Evolutionary conservation across 2,329 filamentous ascomycete genomes (phyloP), one percentile per base, ranked within the genome.

Genomic region (Biscogniauxia marginata): DNA sequence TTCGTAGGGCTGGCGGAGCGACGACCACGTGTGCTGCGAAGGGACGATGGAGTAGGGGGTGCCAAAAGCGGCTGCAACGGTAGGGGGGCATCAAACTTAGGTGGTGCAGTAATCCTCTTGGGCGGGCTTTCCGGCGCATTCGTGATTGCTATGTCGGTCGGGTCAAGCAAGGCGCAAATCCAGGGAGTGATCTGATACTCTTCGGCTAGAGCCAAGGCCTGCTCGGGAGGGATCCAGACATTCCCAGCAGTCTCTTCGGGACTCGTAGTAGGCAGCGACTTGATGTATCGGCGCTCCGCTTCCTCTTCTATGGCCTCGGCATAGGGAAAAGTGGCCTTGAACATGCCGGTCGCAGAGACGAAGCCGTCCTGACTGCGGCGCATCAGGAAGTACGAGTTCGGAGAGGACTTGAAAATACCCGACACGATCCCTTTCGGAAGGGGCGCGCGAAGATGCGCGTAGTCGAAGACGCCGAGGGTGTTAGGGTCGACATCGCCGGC

Each of bases 311-410:
- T 76, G 19, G 81, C 77, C 59, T 88, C 84, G 46, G 90, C 88
- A 74, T 89, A 92, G 7, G 90, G 90, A 68, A 93, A 96, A 1
- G 89, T 89, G 30, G 90, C 91, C 77, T 95, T 95, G 82, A 93
- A 96, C 90, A 96, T 93, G 74, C 91, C 91, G 4, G 90, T 95
- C 9, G 90, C 90, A 62, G 89, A 93, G 56, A 96, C 85, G 73
- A 84, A 95, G 59, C 91, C 91, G 71, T 96, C 91, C 70, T 85
- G 85, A 74, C 90, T 93, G 66, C 90, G 88, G 74, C 91, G 87
- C 90, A 99, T 99, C 66, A 99, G 78, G 74, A 98, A 99, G 76
- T 99, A 99, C 65, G 91, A 95, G 72, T 91, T 91, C 4, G 95
- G 93, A 71, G 87, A 87, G 57, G 87, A 88, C 68, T 90, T 88